Conservation (phyloP, 2,329 filamentous ascomycete genomes). For the Lachnellula occidentalis region DNA sequence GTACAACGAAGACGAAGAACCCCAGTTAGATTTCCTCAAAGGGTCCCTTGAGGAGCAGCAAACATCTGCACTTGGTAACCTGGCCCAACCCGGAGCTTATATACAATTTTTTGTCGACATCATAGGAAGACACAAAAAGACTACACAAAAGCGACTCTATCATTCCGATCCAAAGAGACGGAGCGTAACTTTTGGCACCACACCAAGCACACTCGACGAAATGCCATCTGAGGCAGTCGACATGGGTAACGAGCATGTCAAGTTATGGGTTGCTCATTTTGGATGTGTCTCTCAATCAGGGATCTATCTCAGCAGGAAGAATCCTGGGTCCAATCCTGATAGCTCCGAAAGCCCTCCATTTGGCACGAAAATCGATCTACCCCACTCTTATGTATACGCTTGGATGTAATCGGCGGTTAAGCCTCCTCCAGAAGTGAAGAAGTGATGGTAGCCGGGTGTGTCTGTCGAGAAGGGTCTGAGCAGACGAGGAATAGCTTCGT, state of each 20-base stretch:
- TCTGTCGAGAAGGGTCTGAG: too few relatives aligned
- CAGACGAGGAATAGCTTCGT: too few relatives aligned
- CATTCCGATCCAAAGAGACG: slow-evolving; percentile 8
- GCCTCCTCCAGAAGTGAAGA: background rate
- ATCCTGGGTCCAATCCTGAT: background rate
- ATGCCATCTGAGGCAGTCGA: slow-evolving; percentile 14
- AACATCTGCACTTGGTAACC: slow-evolving; percentile 41
- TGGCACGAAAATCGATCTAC: slow-evolving; percentile 43
- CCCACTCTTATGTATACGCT: slow-evolving; percentile 31
- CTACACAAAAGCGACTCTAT: background rate
- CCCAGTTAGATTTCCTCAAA: slow-evolving; percentile 44
- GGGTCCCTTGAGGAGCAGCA: slow-evolving; percentile 29
- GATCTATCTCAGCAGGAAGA: slow-evolving; percentile 39
- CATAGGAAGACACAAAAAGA: background rate
- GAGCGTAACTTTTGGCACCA: slow-evolving; percentile 22
- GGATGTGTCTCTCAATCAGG: slow-evolving; percentile 58
- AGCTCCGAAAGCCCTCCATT: background rate
- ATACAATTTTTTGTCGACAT: slow-evolving; percentile 59
- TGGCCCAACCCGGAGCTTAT: slow-evolving; percentile 57
- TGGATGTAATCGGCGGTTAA: background rate
- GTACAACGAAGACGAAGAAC: slow-evolving; percentile 45
- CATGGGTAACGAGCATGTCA: background rate
- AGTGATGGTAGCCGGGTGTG: background rate
- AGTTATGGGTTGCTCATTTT: slow-evolving; percentile 41
- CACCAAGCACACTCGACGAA: slow-evolving; percentile 29